These are phyloP conservation scores for Henckelia pumila DNA, from an alignment of 257 asterid species.

Conservation along the genomic window DNA sequence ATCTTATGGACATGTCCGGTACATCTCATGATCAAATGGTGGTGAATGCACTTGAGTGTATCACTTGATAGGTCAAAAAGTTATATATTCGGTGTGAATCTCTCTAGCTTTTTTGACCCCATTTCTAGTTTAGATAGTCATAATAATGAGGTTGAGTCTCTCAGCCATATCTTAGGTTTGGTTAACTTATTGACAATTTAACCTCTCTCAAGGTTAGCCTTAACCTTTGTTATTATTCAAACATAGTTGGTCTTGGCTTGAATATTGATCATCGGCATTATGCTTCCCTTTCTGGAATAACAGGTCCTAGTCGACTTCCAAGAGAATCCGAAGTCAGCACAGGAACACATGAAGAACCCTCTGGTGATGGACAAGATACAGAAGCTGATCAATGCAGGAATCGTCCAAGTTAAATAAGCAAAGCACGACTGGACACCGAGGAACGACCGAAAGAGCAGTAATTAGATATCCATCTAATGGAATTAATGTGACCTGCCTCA, in stretches of 20 bases:
- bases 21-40: neutral
- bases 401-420: conserved; percentile 62
- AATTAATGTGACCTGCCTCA: neutral
- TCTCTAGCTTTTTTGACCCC: neutral
- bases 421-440: neutral
- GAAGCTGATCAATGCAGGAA: conserved; percentile 83
- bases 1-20: neutral
- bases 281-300: neutral
- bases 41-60: neutral
- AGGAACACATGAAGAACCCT: conserved; percentile 84
- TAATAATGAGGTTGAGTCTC: no score
- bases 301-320: conserved; percentile 76
- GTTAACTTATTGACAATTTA: neutral
- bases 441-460: neutral
- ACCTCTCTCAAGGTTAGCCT: neutral
- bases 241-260: neutral
- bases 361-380: conserved; percentile 85
- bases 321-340: conserved; percentile 84
- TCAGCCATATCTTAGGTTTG: neutral
- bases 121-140: neutral
- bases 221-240: neutral
- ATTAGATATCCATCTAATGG: neutral
- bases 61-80: neutral
- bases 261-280: neutral
- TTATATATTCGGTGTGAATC: neutral